Conservation (phyloP, 495 filamentous ascomycete genomes). For the Elasticomyces elasticus region DNA sequence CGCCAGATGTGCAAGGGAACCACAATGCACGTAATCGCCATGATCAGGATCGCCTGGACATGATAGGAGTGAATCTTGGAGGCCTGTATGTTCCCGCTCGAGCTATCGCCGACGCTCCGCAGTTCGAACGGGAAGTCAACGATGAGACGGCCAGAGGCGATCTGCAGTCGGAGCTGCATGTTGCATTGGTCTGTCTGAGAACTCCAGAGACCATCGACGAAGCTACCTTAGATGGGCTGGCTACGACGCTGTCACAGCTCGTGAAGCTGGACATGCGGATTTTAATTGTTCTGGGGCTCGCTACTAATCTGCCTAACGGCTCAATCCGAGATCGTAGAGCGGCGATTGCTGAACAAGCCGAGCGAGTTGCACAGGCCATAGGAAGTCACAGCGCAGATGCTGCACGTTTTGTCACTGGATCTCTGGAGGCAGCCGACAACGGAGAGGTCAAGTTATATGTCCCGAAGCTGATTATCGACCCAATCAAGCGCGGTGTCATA, state of each 20-base stretch:
- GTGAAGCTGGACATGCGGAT: conserved; percentile 68
- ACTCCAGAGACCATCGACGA: conserved; percentile 60
- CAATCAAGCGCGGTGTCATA: conserved; percentile 67
- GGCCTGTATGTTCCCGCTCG: conserved; percentile 49
- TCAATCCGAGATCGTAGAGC: conserved; percentile 22
- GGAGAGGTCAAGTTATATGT: conserved; percentile 33
- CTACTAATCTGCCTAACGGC: conserved; percentile 35
- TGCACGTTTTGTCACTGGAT: conserved; percentile 59
- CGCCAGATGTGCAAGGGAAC: not conserved
- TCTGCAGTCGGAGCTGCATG: conserved; percentile 50
- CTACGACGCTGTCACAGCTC: conserved; percentile 73
- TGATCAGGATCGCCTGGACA: conserved; percentile 17
- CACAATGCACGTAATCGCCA: not conserved
- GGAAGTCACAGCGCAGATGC: conserved; percentile 53
- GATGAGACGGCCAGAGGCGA: conserved; percentile 29
- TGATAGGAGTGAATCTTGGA: conserved; percentile 48
- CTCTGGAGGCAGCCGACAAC: conserved; percentile 39
- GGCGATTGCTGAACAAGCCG: conserved; percentile 51
- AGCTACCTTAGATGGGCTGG: conserved; percentile 60
- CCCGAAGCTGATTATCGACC: conserved; percentile 53
- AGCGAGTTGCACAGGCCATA: conserved; percentile 65
- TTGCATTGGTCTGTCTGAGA: conserved; percentile 79
- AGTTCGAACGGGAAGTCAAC: conserved; percentile 45
- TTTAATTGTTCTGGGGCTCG: conserved; percentile 64
- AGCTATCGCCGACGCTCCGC: conserved; percentile 53